Conservation (phyloP, 176 grass and related monocot species). For the Oryza rufipogon region DNA sequence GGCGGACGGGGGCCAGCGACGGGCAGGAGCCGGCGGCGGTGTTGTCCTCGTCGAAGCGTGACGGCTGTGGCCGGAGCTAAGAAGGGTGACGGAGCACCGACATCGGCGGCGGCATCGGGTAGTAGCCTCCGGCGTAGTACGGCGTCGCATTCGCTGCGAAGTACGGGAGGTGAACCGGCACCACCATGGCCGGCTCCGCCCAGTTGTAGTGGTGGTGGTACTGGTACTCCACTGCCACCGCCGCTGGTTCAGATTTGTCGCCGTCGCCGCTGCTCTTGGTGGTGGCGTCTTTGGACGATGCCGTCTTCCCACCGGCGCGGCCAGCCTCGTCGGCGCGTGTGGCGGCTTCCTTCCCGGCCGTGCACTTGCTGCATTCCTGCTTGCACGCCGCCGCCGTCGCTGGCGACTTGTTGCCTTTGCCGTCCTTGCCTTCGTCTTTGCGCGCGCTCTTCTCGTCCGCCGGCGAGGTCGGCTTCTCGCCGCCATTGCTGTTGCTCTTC, state of each 20-base stretch:
- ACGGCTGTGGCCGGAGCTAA: constrained; percentile 58
- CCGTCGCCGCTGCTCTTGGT: background rate
- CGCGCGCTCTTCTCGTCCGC: constrained; percentile 32
- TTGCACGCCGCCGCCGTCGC: constrained; percentile 13
- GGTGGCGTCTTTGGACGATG: constrained; percentile 13
- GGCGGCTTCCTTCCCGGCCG: background rate
- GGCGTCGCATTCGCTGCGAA: constrained; percentile 42
- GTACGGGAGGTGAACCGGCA: constrained; percentile 53
- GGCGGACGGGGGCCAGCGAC: too few relatives aligned
- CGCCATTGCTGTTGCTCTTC: constrained; percentile 26
- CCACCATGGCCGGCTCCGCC: constrained; percentile 50
- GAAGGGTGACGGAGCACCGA: constrained; percentile 2
- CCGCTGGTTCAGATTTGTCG: background rate
- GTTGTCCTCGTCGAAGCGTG: constrained; percentile 79
- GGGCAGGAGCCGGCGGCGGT: constrained; percentile 15
- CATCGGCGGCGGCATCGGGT: constrained; percentile 28
- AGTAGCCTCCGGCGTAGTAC: constrained; percentile 49
- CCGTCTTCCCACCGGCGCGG: constrained; percentile 22
- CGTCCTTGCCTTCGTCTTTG: constrained; percentile 32
- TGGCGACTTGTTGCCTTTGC: constrained; percentile 30
- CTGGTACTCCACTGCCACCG: background rate
- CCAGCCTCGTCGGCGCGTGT: background rate
- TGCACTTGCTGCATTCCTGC: constrained; percentile 37
- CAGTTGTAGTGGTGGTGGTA: constrained; percentile 51
- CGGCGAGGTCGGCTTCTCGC: background rate